Percentiles rank a stretch among this genome's conserved stretches.
These are phyloP conservation scores for Xylaria sp. DNA, from an alignment of 2,329 filamentous ascomycete species.

Conservation along the genomic window DNA sequence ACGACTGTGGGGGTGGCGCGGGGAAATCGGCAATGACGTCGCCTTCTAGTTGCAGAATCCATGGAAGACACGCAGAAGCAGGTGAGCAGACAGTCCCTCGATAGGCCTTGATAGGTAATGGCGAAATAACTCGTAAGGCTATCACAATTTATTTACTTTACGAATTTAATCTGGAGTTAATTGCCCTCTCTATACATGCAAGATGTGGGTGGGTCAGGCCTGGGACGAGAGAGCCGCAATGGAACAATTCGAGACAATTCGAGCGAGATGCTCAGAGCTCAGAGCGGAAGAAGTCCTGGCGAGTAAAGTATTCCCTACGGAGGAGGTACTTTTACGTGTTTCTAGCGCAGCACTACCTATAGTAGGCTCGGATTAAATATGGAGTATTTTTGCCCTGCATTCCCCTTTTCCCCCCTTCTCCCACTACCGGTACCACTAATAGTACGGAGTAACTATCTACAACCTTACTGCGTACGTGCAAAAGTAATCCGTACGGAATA, in stretches of 20 bases:
- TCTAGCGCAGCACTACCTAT: neutral
- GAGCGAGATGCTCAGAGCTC: neutral
- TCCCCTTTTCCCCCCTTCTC: neutral
- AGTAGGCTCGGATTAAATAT: neutral
- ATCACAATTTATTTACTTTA: constrained; percentile 6
- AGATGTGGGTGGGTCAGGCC: constrained; percentile 2
- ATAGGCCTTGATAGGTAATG: neutral
- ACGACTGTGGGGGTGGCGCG: neutral
- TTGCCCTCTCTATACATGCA: neutral
- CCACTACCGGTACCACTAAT: neutral
- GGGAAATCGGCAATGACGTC: constrained; percentile 6
- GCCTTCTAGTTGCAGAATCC: neutral
- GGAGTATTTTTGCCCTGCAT: neutral
- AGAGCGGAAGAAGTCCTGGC: neutral
- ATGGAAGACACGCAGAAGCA: neutral
- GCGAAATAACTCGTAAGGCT: constrained; percentile 1
- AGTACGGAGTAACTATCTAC: neutral
- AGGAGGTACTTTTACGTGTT: neutral
- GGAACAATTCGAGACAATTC: neutral
- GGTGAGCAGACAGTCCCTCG: neutral
- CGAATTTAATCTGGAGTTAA: neutral
- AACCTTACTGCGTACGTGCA: neutral
- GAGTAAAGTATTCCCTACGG: neutral
- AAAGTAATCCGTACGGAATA: neutral
- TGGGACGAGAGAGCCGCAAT: constrained; percentile 7